Evolutionary conservation across 352 stramenopile genomes (phyloP).

Genomic region (Pythium brassicae): DNA sequence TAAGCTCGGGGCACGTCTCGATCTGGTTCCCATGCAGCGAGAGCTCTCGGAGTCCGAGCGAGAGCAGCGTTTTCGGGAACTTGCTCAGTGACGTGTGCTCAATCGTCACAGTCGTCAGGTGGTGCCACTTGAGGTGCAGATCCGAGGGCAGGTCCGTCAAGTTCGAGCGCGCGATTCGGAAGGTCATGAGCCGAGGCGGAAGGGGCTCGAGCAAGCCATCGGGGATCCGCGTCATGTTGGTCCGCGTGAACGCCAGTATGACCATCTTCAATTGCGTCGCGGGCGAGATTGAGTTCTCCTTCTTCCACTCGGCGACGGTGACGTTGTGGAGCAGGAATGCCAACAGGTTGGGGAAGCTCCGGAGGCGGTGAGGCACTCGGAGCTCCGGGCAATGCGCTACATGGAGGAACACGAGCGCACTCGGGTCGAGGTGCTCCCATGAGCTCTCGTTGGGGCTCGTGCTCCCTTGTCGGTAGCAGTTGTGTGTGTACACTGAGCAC

Average conservation of each 20-base stretch:
- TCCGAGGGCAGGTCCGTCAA: constrained; percentile 13
- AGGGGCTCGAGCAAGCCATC: constrained; percentile 6
- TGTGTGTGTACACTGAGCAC: constrained; percentile 6
- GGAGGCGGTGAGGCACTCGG: constrained; percentile 8
- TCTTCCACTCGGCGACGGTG: constrained; percentile 13
- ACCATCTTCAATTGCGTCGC: constrained; percentile 1
- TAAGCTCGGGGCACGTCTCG: not conserved
- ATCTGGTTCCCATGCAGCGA: not conserved
- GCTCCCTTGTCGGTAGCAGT: constrained; percentile 6
- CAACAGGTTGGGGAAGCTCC: constrained; percentile 19
- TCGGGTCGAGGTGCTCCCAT: constrained; percentile 5
- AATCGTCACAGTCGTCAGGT: constrained; percentile 16
- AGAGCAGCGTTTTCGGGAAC: constrained; percentile 4
- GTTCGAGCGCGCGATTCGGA: constrained; percentile 22
- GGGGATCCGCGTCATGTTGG: not conserved
- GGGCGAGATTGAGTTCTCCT: no score
- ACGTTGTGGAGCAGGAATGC: constrained; percentile 27
- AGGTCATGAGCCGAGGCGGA: constrained; percentile 10
- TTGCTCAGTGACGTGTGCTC: constrained; percentile 15
- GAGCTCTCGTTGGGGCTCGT: not conserved
- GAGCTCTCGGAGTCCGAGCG: not conserved
- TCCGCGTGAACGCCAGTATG: not conserved
- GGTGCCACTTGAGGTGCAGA: constrained; percentile 13
- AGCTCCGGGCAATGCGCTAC: constrained; percentile 16
- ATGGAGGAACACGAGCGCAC: constrained; percentile 9